Percentiles rank a stretch among this genome's conserved stretches.
These are phyloP conservation scores for Trametes pubescens DNA, from an alignment of 1,284 basidiomycete species.

Conservation along the genomic window DNA sequence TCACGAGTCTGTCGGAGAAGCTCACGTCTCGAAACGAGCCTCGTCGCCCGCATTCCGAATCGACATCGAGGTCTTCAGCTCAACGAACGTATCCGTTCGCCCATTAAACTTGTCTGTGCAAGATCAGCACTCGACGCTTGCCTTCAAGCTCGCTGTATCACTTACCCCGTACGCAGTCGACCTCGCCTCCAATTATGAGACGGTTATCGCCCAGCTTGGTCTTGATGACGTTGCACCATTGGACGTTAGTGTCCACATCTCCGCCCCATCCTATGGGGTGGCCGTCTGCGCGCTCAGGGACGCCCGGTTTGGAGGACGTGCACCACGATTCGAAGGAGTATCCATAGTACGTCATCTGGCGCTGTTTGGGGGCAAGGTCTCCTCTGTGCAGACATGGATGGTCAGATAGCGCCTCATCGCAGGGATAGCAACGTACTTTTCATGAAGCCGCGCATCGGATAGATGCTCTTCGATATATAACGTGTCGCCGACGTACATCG, in stretches of 20 bases:
- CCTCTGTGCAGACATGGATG: slow-evolving; percentile 53
- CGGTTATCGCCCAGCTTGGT: slow-evolving; percentile 85
- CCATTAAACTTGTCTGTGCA: slow-evolving; percentile 62
- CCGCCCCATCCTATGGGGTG: slow-evolving; percentile 77
- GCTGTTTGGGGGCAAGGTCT: slow-evolving; percentile 65
- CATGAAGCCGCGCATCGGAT: slow-evolving; percentile 59
- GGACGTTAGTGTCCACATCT: slow-evolving; percentile 92
- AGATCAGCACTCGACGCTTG: neutral
- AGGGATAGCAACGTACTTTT: slow-evolving; percentile 61
- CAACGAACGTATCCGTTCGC: slow-evolving; percentile 76
- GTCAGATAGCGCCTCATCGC: slow-evolving; percentile 12
- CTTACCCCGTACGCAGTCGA: slow-evolving; percentile 89
- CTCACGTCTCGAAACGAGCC: slow-evolving; percentile 83
- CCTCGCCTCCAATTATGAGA: slow-evolving; percentile 93
- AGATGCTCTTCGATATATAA: slow-evolving; percentile 88
- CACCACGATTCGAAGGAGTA: slow-evolving; percentile 92
- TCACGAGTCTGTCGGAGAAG: slow-evolving; percentile 8
- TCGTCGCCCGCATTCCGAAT: slow-evolving; percentile 79
- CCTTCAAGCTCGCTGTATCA: neutral
- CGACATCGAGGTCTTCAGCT: slow-evolving; percentile 91
- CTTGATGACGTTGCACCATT: slow-evolving; percentile 95
- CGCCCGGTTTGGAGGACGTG: slow-evolving; percentile 56
- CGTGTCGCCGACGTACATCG: slow-evolving; percentile 79
- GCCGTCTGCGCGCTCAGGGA: slow-evolving; percentile 32
- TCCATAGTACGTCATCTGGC: slow-evolving; percentile 73